Conservation (phyloP, 176 grass and related monocot genomes). For the Aechmea fasciata region DNA sequence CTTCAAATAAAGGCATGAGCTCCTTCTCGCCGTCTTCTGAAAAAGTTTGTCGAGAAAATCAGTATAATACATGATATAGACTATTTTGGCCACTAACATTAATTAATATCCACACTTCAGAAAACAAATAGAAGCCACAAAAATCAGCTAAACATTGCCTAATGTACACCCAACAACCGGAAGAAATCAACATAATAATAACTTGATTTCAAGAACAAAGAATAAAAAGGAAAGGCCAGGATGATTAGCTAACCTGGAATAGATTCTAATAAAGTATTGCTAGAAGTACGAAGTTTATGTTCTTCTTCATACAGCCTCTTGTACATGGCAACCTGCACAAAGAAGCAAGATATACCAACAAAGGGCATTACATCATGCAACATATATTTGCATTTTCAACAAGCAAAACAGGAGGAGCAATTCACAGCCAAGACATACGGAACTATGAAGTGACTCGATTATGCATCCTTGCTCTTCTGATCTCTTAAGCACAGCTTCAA, state of each 20-base stretch:
- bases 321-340: conserved; percentile 86
- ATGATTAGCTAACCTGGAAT: conserved; percentile 31
- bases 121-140: neutral
- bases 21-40: conserved; percentile 64
- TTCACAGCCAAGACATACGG: conserved; percentile 39
- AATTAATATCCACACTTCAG: neutral
- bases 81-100: neutral
- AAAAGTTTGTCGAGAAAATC: conserved; percentile 6
- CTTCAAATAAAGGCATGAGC: conserved; percentile 75
- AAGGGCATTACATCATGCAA: conserved; percentile 13
- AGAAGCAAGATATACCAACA: neutral
- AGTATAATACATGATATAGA: neutral
- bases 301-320: conserved; percentile 91
- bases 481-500: conserved; percentile 86
- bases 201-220: neutral
- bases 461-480: conserved; percentile 86
- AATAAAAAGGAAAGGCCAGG: neutral
- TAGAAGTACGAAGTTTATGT: conserved; percentile 41
- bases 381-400: neutral
- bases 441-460: conserved; percentile 96
- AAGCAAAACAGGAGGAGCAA: conserved; percentile 8
- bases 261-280: conserved; percentile 29
- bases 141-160: too few species aligned
- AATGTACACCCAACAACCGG: too few species aligned
- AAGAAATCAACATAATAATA: neutral